Conservation (phyloP, 164 flowering plant species). For the Berberis thunbergii region DNA sequence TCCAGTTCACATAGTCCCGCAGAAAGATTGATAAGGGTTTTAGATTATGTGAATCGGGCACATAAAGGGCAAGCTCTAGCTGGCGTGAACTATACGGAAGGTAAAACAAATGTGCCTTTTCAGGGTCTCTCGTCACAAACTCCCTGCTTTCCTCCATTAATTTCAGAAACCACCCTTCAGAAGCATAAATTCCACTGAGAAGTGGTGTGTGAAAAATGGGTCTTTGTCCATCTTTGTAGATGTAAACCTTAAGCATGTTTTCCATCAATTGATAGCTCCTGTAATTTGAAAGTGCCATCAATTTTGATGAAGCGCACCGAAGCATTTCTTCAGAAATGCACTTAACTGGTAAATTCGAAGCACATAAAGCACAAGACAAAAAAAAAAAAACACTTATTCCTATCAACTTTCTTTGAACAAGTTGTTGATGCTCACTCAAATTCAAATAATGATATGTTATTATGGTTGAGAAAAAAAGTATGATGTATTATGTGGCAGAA, state of each 20-base stretch:
- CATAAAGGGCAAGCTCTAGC: constrained; percentile 11
- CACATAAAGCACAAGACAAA: no score
- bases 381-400: not conserved
- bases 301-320: not conserved
- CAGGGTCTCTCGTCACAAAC: constrained; percentile 8
- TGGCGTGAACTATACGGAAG: constrained; percentile 10
- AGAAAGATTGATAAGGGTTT: constrained; percentile 9
- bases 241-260: constrained; percentile 10
- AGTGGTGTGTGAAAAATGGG: constrained; percentile 9
- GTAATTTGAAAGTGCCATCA: not conserved
- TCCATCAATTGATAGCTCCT: constrained; percentile 10
- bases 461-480: no score
- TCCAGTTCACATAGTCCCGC: constrained; percentile 4
- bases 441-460: no score
- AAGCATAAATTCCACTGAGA: constrained; percentile 9
- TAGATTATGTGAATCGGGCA: constrained; percentile 6
- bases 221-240: constrained; percentile 7
- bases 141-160: constrained; percentile 12
- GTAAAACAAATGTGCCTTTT: constrained; percentile 7
- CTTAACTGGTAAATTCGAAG: no score
- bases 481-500: no score
- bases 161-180: constrained; percentile 11
- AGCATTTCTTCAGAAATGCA: not conserved
- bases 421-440: not conserved
- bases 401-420: not conserved